Evolutionary conservation across 345 rosid genomes (phyloP), one percentile per base, ranked within the genome.

Genomic region (Dovyalis caffra): DNA sequence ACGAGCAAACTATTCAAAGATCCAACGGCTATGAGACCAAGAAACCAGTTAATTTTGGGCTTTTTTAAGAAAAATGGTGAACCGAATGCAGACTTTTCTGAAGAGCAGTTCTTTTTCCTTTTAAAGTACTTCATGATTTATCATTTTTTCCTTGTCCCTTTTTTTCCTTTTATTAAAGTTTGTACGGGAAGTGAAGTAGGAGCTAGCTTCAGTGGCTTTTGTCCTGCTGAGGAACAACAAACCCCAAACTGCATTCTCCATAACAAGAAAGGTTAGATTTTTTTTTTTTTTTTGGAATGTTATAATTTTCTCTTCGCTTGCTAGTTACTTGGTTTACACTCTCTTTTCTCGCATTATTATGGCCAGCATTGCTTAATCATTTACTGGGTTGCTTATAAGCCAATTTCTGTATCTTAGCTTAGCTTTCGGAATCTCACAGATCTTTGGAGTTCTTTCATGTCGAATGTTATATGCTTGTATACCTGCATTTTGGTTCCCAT

Each of bases 21-120:
- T 68, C 74, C 68, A 86, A 86, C 87, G 87, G 87, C 79, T 80
- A 79, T 56, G 47, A 69, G 65, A 79, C 74, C 38, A 34, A 35
- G 28, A 68, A 68, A 43, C 49, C 18, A 11, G 49, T 43, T 43
- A 43, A 43, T 3, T 43, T 43, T 0, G 15, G 15, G 15, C 15
- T 43, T 3, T 43, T 11, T 0, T 14, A 18, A 43, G 20, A 43
- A 11, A 43, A 43, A 43, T 11, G 15, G 49, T 0, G 49, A 43
- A 43, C 49, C 20, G 15, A 3, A 12, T 11, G 15, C 49, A 14
- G 49, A 43, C 49, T 26, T 29, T 31, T 14, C 37, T 26, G 67
- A 14, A 11, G 67, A 29, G 21, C 2, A 64, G 32, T n/a, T n/a
- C n/a, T n/a, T n/a, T n/a, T n/a, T n/a, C n/a, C n/a, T n/a, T n/a